These are phyloP conservation scores for Debaryomyces subglobosus DNA, from an alignment of 1,139 yeast species.

Conservation along the genomic window DNA sequence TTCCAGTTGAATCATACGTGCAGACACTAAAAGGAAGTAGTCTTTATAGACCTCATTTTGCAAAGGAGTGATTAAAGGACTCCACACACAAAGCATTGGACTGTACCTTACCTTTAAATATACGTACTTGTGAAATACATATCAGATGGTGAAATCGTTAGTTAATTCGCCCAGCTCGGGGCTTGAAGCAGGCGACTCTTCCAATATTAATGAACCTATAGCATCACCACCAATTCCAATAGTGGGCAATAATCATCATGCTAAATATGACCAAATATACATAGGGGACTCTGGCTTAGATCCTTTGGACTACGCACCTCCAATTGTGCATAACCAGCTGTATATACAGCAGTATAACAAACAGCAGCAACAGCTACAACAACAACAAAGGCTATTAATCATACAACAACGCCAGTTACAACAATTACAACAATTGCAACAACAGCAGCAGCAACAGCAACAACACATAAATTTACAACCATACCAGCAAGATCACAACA, in stretches of 20 bases:
- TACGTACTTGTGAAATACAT: neutral
- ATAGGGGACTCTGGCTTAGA: conserved; percentile 5
- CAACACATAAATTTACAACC: conserved; percentile 7
- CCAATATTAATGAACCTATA: conserved; percentile 24
- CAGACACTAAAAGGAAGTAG: neutral
- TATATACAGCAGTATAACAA: neutral
- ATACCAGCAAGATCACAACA: neutral
- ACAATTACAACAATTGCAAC: conserved; percentile 7
- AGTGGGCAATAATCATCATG: neutral
- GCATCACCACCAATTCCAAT: conserved; percentile 16
- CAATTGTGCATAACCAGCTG: neutral
- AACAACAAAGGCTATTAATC: neutral
- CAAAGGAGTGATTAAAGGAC: neutral
- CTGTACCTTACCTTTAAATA: neutral
- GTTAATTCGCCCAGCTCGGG: conserved; percentile 24
- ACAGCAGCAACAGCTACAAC: neutral
- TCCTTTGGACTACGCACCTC: neutral
- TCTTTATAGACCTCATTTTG: neutral
- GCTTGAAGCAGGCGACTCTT: conserved; percentile 30
- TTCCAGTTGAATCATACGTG: neutral
- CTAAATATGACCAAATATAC: conserved; percentile 6
- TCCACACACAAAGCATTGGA: neutral
- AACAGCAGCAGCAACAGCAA: conserved; percentile 6
- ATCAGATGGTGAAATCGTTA: conserved; percentile 18
- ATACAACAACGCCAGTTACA: neutral